Percentiles rank a stretch among this genome's conserved stretches.
These are phyloP conservation scores for Tuber aestivum DNA, from an alignment of 495 filamentous ascomycete species.

Conservation along the genomic window DNA sequence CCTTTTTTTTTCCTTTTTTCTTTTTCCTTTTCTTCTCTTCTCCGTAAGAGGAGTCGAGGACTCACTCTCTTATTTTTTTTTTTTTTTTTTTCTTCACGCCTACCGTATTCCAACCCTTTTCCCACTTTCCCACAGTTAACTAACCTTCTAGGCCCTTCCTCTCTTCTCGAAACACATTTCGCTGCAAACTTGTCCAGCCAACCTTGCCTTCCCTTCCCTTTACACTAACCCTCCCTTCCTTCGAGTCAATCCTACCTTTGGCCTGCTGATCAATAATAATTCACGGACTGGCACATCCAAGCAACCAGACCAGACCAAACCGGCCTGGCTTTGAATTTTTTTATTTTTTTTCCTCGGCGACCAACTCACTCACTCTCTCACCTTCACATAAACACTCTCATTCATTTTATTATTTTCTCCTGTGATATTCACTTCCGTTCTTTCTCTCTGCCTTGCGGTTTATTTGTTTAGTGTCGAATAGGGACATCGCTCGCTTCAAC, in stretches of 20 bases:
- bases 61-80: not conserved
- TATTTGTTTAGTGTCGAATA: not conserved
- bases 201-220: slow-evolving; percentile 1
- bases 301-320: not conserved
- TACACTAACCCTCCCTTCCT: not conserved
- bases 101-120: slow-evolving; percentile 1
- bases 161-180: not conserved
- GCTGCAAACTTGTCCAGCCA: not conserved
- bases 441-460: not conserved
- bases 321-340: slow-evolving; percentile 4
- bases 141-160: not conserved
- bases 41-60: too few species aligned
- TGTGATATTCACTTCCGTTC: not conserved
- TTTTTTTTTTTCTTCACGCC: not conserved
- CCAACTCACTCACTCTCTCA: not conserved
- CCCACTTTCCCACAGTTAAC: not conserved
- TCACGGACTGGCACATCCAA: slow-evolving; percentile 1
- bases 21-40: not conserved
- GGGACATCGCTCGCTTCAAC: slow-evolving; percentile 1
- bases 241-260: not conserved
- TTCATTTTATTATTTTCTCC: not conserved
- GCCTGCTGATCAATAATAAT: not conserved
- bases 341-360: slow-evolving; percentile 7
- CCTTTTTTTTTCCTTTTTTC: not conserved
- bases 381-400: not conserved